Conservation (phyloP, 2,329 filamentous ascomycete genomes). For the Elsinoe arachidis region DNA sequence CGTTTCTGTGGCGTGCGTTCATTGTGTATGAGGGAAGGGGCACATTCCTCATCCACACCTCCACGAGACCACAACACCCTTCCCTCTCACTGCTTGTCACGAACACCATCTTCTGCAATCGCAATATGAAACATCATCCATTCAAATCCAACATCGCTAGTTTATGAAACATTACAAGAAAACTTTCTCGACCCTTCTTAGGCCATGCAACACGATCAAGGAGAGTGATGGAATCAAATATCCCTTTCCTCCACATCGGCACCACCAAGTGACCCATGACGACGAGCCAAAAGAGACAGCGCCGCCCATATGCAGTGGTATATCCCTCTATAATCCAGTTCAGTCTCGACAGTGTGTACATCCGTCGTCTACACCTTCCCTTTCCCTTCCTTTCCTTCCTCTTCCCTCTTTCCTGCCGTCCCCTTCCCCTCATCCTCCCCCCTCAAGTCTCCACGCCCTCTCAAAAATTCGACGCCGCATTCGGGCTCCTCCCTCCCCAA, state of each 20-base stretch:
- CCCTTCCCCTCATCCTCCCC: neutral
- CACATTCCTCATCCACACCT: too few relatives aligned
- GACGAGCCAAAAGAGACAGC: neutral
- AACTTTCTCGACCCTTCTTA: neutral
- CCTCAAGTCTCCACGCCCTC: neutral
- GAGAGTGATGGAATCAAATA: neutral
- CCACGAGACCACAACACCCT: too few relatives aligned
- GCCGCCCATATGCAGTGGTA: neutral
- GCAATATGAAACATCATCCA: too few relatives aligned
- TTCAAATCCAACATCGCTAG: neutral
- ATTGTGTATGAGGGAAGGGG: too few relatives aligned
- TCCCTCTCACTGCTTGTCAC: too few relatives aligned
- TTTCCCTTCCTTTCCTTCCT: neutral
- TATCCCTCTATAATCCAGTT: slow-evolving; percentile 1
- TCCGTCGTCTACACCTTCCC: neutral
- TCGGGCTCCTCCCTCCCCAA: neutral
- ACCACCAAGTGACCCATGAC: neutral
- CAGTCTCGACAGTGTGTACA: neutral
- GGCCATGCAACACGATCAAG: neutral
- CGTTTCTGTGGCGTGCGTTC: too few relatives aligned
- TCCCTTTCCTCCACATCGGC: neutral
- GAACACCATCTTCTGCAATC: too few relatives aligned
- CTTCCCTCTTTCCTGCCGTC: neutral
- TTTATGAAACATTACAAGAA: slow-evolving; percentile 6
- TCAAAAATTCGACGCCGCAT: slow-evolving; percentile 10